Percentiles rank a stretch among this genome's conserved stretches.
Conservation (phyloP, 148 eudicot genomes). For the Fallopia convolvulus region DNA sequence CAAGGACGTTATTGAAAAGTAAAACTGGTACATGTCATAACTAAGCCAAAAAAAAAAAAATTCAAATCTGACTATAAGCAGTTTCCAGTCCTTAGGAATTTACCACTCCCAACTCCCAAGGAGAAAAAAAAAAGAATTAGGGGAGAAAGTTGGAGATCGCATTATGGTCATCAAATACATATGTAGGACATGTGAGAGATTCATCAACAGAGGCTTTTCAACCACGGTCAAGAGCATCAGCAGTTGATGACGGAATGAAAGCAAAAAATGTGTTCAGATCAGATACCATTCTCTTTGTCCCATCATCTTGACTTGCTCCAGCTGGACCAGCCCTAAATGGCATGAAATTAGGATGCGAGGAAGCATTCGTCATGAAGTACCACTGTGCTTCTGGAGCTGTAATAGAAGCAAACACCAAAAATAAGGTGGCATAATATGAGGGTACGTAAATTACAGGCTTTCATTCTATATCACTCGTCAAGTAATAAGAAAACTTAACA, state of each 20-base stretch:
- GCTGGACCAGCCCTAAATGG: not conserved
- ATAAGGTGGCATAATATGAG: not conserved
- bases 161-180: not conserved
- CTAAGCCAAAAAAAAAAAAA: not conserved
- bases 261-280: not conserved
- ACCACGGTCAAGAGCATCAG: not conserved
- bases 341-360: slow-evolving; percentile 6
- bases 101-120: not conserved
- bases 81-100: not conserved
- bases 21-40: not conserved
- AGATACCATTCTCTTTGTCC: not conserved
- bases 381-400: not conserved
- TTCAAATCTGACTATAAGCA: not conserved
- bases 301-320: slow-evolving; percentile 8
- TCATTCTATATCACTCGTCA: not conserved
- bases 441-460: not conserved
- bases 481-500: not conserved
- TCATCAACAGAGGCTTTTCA: not conserved
- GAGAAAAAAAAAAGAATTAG: not conserved
- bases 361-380: not conserved
- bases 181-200: not conserved
- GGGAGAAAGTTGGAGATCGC: not conserved
- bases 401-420: not conserved
- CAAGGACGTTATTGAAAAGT: not conserved
- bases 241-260: not conserved